Conservation (phyloP, 2,329 filamentous ascomycete species). For the Colletotrichum endophyticum region DNA sequence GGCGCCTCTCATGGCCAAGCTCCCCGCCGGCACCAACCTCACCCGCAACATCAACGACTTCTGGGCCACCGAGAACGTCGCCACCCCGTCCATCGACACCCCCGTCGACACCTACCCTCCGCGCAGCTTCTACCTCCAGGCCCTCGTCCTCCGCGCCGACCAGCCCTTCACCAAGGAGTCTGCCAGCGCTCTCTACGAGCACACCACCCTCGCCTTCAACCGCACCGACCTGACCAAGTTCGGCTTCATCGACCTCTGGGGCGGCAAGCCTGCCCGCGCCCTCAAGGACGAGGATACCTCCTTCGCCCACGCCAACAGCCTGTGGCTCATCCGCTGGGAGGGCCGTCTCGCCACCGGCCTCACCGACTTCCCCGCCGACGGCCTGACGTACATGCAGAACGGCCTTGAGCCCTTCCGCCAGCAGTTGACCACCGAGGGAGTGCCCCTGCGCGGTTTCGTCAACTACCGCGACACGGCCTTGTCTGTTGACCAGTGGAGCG, state of each 20-base stretch:
- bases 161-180: conserved; percentile 17
- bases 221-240: conserved; percentile 19
- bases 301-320: conserved; percentile 45
- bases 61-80: conserved; percentile 18
- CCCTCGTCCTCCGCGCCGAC: conserved; percentile 15
- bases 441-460: conserved; percentile 18
- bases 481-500: conserved; percentile 16
- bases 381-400: conserved; percentile 50
- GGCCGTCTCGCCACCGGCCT: conserved; percentile 36
- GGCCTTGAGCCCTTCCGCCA: conserved; percentile 31
- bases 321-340: conserved; percentile 36
- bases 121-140: conserved; percentile 21
- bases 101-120: conserved; percentile 14
- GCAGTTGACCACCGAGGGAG: conserved; percentile 1
- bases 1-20: conserved; percentile 11
- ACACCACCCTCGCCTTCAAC: conserved; percentile 13
- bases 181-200: conserved; percentile 11
- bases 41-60: conserved; percentile 16
- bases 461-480: conserved; percentile 22
- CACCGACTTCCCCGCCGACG: conserved; percentile 52
- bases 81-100: conserved; percentile 14
- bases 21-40: conserved; percentile 6
- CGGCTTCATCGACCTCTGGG: conserved; percentile 22
- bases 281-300: conserved; percentile 38
- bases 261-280: conserved; percentile 23